Conservation (phyloP, 345 rosid species). For the Dovyalis caffra region DNA sequence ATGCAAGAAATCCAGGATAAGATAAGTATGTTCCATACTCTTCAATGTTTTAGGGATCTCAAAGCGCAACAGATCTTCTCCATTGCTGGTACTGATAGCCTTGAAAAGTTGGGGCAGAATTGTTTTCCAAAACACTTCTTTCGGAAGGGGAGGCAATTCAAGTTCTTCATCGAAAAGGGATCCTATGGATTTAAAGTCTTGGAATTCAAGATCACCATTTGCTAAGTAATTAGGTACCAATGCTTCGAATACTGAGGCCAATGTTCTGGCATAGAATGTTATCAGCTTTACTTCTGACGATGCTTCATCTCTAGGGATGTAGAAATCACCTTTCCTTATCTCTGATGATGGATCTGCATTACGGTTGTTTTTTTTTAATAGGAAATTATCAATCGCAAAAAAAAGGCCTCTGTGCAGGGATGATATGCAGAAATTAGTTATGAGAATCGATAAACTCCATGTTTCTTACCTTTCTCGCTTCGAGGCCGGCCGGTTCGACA, state of each 20-base stretch:
- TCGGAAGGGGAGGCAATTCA: constrained; percentile 26
- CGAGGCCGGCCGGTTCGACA: constrained; percentile 44
- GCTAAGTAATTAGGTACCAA: constrained; percentile 50
- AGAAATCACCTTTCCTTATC: constrained; percentile 34
- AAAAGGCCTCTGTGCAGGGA: not conserved
- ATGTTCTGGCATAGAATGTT: constrained; percentile 54
- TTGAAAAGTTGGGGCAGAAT: constrained; percentile 58
- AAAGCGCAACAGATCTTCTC: constrained; percentile 49
- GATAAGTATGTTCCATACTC: constrained; percentile 29
- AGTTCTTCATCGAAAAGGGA: constrained; percentile 58
- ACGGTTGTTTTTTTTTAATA: not conserved
- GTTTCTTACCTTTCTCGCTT: constrained; percentile 23
- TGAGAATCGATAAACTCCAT: not conserved
- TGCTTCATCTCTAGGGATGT: constrained; percentile 78
- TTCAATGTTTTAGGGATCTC: constrained; percentile 48
- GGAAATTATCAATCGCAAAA: not conserved
- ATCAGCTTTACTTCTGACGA: constrained; percentile 50
- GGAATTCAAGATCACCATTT: constrained; percentile 53
- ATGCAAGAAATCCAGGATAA: not conserved
- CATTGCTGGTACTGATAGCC: constrained; percentile 23
- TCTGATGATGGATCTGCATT: constrained; percentile 55
- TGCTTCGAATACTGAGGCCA: constrained; percentile 57
- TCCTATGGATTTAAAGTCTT: constrained; percentile 63
- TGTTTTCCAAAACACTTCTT: constrained; percentile 36
- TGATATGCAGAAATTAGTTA: not conserved